Evolutionary conservation across 352 stramenopile species (phyloP).

Genomic region (Pythium phragmitis): DNA sequence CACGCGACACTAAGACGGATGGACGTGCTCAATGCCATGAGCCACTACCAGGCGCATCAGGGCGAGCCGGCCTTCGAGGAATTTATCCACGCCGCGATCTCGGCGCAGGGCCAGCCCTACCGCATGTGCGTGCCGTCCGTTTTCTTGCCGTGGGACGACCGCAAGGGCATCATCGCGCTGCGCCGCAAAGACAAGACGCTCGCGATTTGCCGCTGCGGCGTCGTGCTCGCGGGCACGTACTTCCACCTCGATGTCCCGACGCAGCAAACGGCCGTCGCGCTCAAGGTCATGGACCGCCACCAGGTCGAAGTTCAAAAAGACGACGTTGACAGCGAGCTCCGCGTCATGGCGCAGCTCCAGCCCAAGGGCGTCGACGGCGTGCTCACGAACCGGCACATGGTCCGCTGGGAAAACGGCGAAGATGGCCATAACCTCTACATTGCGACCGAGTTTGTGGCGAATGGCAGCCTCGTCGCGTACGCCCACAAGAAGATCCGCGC

Average conservation of each 20-base stretch:
- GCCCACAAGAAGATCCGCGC: conserved; percentile 68
- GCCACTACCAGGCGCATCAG: conserved; percentile 53
- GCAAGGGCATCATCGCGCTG: conserved; percentile 66
- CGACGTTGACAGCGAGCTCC: conserved; percentile 80
- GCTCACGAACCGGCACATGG: conserved; percentile 65
- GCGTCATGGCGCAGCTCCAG: conserved; percentile 79
- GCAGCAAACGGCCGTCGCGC: conserved; percentile 58
- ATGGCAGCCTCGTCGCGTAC: conserved; percentile 72
- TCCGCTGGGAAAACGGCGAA: conserved; percentile 76
- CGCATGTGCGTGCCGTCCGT: conserved; percentile 57
- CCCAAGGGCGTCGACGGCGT: conserved; percentile 71
- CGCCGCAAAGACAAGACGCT: conserved; percentile 67
- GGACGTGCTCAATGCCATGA: conserved; percentile 74
- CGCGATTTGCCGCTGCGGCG: conserved; percentile 73
- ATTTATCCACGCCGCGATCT: conserved; percentile 53
- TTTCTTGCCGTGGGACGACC: conserved; percentile 70
- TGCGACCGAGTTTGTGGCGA: conserved; percentile 78
- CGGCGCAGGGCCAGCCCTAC: conserved; percentile 42
- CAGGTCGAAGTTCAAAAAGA: conserved; percentile 74
- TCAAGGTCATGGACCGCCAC: conserved; percentile 80
- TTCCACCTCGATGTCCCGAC: conserved; percentile 52
- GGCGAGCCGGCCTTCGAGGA: conserved; percentile 58
- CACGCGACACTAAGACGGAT: conserved; percentile 27
- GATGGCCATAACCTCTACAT: conserved; percentile 81
- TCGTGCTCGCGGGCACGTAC: conserved; percentile 79